phyloP scores from a whole-genome alignment of 2,329 filamentous ascomycete genomes.

The Fusarium humuli region DNA sequence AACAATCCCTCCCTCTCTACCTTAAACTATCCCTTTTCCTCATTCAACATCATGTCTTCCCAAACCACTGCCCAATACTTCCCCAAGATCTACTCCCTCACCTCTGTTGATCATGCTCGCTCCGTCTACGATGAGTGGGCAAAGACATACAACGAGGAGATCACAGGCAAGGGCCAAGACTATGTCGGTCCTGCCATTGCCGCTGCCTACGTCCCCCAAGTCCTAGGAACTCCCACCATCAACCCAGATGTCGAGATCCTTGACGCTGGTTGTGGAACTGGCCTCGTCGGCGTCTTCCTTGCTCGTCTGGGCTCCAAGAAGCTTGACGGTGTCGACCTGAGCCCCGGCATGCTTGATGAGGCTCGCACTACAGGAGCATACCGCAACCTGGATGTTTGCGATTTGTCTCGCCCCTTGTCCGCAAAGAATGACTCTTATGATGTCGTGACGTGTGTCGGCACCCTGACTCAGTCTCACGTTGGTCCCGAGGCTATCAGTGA shows the following conservation, averaged over 20 bases:
- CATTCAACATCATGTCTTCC: constrained; percentile 41
- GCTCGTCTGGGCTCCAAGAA: constrained; percentile 55
- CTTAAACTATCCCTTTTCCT: neutral
- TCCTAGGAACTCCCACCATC: constrained; percentile 44
- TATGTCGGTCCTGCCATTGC: constrained; percentile 56
- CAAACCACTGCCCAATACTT: constrained; percentile 40
- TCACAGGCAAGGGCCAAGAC: constrained; percentile 53
- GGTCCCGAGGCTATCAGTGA: constrained; percentile 63
- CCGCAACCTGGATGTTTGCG: constrained; percentile 56
- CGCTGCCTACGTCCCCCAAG: constrained; percentile 51
- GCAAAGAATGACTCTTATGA: constrained; percentile 59
- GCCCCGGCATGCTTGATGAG: constrained; percentile 64
- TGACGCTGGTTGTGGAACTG: constrained; percentile 68
- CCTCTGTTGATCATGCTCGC: constrained; percentile 43
- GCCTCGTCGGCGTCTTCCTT: constrained; percentile 63
- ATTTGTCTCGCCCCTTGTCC: constrained; percentile 59
- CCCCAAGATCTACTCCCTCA: constrained; percentile 45
- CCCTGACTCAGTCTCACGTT: constrained; percentile 66
- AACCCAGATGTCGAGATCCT: constrained; percentile 53
- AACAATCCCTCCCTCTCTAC: constrained; percentile 6
- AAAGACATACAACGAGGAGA: constrained; percentile 51
- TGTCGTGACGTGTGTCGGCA: constrained; percentile 64
- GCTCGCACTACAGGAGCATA: constrained; percentile 62
- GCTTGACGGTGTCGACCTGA: constrained; percentile 66
- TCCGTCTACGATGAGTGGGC: constrained; percentile 54